Evolutionary conservation across 805 yeast genomes (phyloP), one percentile per base, ranked within the genome.

Genomic region (Komagataella ulmi): DNA sequence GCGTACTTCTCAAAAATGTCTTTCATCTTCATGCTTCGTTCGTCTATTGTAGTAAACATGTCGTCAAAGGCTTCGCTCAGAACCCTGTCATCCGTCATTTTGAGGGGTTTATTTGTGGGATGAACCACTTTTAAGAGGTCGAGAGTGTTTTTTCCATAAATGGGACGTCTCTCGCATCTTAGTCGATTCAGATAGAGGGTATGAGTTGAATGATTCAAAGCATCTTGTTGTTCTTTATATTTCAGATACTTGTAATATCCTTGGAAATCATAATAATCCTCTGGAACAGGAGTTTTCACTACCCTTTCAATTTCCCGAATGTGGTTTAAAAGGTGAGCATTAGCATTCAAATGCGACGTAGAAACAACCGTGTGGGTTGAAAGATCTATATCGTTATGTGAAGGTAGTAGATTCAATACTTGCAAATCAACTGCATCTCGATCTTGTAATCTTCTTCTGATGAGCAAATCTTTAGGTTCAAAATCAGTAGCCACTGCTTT

Each of bases 1-100:
- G 95, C 87, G 66, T 74, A 93, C 54, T 83, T 80, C 46, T 86
- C 88, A 53, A 91, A 75, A 0, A 70, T 61, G 40, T 77, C 80
- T 7, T 67, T 63, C 72, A 81, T 70, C 0, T 54, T 47, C 3
- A 62, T 49, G 4, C 75, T 60, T 54, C 78, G 65, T 0, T 72
- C 66, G 24, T 63, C 62, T 50, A 77, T 55, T 1, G 80, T 74
- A 50, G 66, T 71, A 17, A 75, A 63, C 14, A 75, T 53, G 1
- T 70, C 69, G 7, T 67, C 62, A 19, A 58, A 52, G 24, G 62
- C 52, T 4, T 30, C 40, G 40, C 40, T 30, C 40, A 30, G n/a
- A 10, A 30, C 40, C 14, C 40, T 30, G 14, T 30, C 40, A 49
- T 64, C 65, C 54, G 48, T 56, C 19, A 48, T 53, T 24, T 17